A percentile compares a stretch with the other conserved stretches of the same genome.
Conservation (phyloP, 2,329 filamentous ascomycete species). For the Tolypocladium endophyticum region DNA sequence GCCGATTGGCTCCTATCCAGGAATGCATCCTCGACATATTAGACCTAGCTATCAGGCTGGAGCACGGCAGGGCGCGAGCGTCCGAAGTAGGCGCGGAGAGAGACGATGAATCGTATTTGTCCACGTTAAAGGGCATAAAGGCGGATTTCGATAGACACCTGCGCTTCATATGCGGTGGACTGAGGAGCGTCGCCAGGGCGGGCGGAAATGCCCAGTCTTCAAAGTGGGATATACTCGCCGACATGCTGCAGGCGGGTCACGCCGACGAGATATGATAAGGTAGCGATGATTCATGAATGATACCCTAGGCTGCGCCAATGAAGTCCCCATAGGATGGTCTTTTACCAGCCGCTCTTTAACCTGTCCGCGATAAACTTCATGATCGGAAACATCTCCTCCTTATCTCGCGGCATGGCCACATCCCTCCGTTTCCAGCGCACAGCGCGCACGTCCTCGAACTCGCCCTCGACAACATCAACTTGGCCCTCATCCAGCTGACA, state of each 20-base stretch:
- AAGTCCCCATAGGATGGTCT: not conserved
- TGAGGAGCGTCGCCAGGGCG: constrained; percentile 66
- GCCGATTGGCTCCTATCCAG: constrained; percentile 58
- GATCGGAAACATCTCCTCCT: constrained; percentile 80
- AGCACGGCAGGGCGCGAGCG: constrained; percentile 38
- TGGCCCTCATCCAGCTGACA: constrained; percentile 51
- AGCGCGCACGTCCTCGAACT: constrained; percentile 57
- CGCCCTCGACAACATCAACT: constrained; percentile 50
- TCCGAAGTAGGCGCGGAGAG: constrained; percentile 13
- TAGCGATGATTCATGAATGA: constrained; percentile 9
- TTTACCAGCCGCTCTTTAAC: constrained; percentile 26
- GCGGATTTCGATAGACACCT: constrained; percentile 54
- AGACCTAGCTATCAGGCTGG: constrained; percentile 62
- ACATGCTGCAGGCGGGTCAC: constrained; percentile 55
- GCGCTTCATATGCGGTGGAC: constrained; percentile 59
- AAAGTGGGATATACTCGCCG: constrained; percentile 72
- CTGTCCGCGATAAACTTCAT: constrained; percentile 74
- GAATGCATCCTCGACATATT: constrained; percentile 65
- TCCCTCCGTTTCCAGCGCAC: constrained; percentile 60
- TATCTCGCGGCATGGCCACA: constrained; percentile 71
- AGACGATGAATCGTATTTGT: constrained; percentile 31
- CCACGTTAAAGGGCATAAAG: constrained; percentile 46
- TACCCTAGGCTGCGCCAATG: constrained; percentile 8
- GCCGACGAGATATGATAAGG: constrained; percentile 10
- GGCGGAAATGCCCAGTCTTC: constrained; percentile 48